Evolutionary conservation across 2,329 filamentous ascomycete species (phyloP).

Genomic region (Alternaria sp.): DNA sequence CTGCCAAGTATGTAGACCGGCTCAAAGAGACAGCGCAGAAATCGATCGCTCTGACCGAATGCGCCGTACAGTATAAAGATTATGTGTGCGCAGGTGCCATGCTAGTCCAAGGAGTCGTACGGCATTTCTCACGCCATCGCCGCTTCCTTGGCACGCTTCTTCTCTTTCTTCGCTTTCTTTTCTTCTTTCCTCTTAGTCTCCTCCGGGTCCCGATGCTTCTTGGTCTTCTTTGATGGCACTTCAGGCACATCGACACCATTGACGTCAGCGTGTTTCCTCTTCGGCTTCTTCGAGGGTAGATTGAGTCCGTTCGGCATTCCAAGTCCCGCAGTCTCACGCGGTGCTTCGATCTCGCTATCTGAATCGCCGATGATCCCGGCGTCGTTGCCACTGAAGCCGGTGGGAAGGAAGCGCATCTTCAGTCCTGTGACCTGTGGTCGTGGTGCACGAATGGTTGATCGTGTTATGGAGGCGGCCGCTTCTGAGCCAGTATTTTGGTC

Average conservation of each 20-base stretch:
- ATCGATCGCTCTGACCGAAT: background rate
- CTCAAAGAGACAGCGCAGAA: background rate
- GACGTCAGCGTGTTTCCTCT: constrained; percentile 51
- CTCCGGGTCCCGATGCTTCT: constrained; percentile 49
- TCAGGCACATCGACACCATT: constrained; percentile 40
- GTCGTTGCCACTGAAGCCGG: constrained; percentile 63
- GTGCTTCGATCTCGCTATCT: constrained; percentile 56
- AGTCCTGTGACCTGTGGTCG: constrained; percentile 73
- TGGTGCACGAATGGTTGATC: constrained; percentile 61
- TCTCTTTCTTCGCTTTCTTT: constrained; percentile 52
- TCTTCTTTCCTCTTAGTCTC: constrained; percentile 50
- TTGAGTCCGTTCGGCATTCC: constrained; percentile 37
- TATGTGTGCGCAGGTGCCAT: background rate
- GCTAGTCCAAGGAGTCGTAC: background rate
- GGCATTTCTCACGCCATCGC: constrained; percentile 25
- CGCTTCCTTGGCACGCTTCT: constrained; percentile 45
- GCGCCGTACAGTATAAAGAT: background rate
- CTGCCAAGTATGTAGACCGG: background rate
- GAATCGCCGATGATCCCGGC: constrained; percentile 55
- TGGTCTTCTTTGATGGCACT: constrained; percentile 51
- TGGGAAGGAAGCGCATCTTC: constrained; percentile 71
- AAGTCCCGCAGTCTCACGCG: constrained; percentile 31
- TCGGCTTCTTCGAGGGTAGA: constrained; percentile 45
- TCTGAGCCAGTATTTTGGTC: constrained; percentile 52
- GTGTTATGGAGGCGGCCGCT: constrained; percentile 55